A percentile compares a stretch with the other conserved stretches of the same genome.
Conservation (phyloP, 2,329 filamentous ascomycete genomes). For the Colletotrichum sp. region DNA sequence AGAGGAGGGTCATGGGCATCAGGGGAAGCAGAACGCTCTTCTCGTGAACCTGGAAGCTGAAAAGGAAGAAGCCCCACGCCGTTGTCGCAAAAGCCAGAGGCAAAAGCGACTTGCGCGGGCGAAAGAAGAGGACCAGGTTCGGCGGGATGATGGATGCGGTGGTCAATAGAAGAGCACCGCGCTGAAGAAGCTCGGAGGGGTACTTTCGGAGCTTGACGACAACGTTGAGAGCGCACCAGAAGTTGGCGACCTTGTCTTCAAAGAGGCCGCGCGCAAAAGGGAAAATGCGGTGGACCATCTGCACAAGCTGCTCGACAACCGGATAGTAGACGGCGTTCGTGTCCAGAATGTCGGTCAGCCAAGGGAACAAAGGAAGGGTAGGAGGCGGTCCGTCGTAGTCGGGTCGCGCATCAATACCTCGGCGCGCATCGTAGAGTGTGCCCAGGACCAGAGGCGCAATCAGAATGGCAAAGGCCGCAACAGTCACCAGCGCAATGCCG, state of each 20-base stretch:
- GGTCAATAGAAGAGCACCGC: slow-evolving; percentile 76
- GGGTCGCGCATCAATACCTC: slow-evolving; percentile 62
- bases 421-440: slow-evolving; percentile 70
- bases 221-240: slow-evolving; percentile 94
- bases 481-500: slow-evolving; percentile 76
- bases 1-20: slow-evolving; percentile 88
- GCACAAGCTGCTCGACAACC: slow-evolving; percentile 76
- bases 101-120: slow-evolving; percentile 77
- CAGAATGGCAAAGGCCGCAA: slow-evolving; percentile 75
- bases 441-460: slow-evolving; percentile 78
- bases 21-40: slow-evolving; percentile 94
- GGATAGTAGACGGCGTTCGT: slow-evolving; percentile 75
- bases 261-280: slow-evolving; percentile 96
- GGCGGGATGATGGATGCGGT: slow-evolving; percentile 78
- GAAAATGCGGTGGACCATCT: slow-evolving; percentile 91
- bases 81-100: slow-evolving; percentile 83
- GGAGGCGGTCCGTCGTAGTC: slow-evolving; percentile 63
- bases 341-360: slow-evolving; percentile 64
- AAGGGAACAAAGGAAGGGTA: slow-evolving; percentile 66
- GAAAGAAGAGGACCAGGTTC: slow-evolving; percentile 79
- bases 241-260: slow-evolving; percentile 98
- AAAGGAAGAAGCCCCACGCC: slow-evolving; percentile 97
- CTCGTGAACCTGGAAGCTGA: slow-evolving; percentile 97
- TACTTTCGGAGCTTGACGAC: slow-evolving; percentile 85
- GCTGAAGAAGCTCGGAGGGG: slow-evolving; percentile 74